Conservation (phyloP, 1,139 yeast species). For the Magnusiomyces magnusii region DNA sequence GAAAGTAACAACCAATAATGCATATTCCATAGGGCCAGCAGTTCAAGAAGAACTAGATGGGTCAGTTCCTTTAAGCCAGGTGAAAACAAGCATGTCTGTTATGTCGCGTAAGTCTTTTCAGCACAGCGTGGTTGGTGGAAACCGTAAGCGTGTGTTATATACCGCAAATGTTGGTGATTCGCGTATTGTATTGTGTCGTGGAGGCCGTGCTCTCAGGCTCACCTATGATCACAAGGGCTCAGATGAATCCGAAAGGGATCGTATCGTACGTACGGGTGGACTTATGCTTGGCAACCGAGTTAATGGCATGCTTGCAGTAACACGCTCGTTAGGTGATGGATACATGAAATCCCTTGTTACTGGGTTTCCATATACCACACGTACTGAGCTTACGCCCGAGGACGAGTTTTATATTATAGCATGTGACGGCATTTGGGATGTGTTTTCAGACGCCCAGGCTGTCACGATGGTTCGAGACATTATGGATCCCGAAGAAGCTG, state of each 20-base stretch:
- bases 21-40: neutral
- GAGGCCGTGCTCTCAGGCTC: constrained; percentile 65
- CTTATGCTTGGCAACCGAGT: constrained; percentile 84
- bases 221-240: constrained; percentile 94
- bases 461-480: constrained; percentile 57
- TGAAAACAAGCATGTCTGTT: neutral
- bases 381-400: constrained; percentile 56
- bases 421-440: constrained; percentile 97
- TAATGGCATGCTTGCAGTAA: constrained; percentile 92
- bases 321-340: constrained; percentile 90
- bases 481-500: constrained; percentile 57
- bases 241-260: constrained; percentile 64
- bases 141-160: constrained; percentile 52
- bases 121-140: constrained; percentile 14
- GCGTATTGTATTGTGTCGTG: constrained; percentile 68
- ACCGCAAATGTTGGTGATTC: constrained; percentile 97
- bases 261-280: constrained; percentile 79
- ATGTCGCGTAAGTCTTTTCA: constrained; percentile 7
- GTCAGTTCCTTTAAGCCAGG: neutral
- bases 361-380: constrained; percentile 89
- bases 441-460: constrained; percentile 72
- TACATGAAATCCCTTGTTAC: constrained; percentile 86
- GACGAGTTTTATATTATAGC: constrained; percentile 82
- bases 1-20: neutral
- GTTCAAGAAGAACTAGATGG: neutral